These are phyloP conservation scores for Alliaria petiolata DNA, from an alignment of 345 rosid genomes.

Conservation along the genomic window DNA sequence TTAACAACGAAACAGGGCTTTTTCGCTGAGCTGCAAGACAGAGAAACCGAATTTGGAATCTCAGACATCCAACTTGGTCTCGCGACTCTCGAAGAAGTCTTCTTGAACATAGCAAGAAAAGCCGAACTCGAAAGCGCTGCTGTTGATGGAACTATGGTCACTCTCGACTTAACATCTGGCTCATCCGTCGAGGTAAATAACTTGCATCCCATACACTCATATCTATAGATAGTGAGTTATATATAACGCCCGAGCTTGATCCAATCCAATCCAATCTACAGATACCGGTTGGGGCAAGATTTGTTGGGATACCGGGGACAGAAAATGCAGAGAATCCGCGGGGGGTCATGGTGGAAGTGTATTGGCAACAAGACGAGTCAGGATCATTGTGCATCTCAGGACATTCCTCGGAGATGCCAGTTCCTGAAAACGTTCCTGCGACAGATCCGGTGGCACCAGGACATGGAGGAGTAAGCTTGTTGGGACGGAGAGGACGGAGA, in stretches of 20 bases:
- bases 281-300: conserved; percentile 85
- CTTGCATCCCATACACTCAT: not conserved
- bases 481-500: conserved; percentile 33
- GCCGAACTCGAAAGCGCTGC: conserved; percentile 94
- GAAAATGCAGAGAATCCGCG: conserved; percentile 55
- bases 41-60: conserved; percentile 59
- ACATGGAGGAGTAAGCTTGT: conserved; percentile 12
- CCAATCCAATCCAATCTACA: conserved; percentile 27
- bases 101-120: conserved; percentile 85
- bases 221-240: not conserved
- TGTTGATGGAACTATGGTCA: conserved; percentile 64
- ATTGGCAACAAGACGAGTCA: conserved; percentile 82
- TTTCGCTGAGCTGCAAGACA: conserved; percentile 71
- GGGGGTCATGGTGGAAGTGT: conserved; percentile 88
- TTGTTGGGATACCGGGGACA: conserved; percentile 70
- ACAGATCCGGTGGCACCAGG: conserved; percentile 28
- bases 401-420: conserved; percentile 64
- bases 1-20: conserved; percentile 38
- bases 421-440: conserved; percentile 44
- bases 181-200: conserved; percentile 50
- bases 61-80: conserved; percentile 88
- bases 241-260: not conserved
- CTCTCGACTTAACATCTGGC: conserved; percentile 66
- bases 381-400: conserved; percentile 87
- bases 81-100: conserved; percentile 94